Evolutionary conservation across 805 yeast species (phyloP), one percentile per base, ranked within the genome.

Genomic region (Nakazawaea populi): DNA sequence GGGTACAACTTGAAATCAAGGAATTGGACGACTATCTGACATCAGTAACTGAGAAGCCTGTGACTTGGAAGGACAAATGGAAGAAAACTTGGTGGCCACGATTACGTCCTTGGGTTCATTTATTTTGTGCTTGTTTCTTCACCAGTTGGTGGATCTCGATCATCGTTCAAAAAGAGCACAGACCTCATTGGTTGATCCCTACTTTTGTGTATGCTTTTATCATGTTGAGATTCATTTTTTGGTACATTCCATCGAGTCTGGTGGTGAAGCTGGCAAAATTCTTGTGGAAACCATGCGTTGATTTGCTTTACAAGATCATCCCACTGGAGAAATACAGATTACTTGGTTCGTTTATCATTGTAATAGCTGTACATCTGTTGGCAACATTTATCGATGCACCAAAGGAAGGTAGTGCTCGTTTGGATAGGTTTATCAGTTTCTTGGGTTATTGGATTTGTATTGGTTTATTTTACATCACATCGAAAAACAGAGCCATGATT

Each of bases 361-460:
- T 79, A 8, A 53, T 78, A 6, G 75, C 71, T 3, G 80, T 75
- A 7, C 63, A 81, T 31, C 65, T 81, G 38, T 56, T 81, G 28
- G 84, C 83, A 24, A 74, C 84, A 0, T 79, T 82, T 58, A 75
- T 76, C 6, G 76, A 79, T 1, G 62, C 67, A 6, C 79, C 76
- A 55, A 73, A 76, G 36, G 62, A 59, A 4, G 75, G 71, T 54
- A 77, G 84, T 6, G 60, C 55, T 49, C 68, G 79, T 54, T 55
- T 64, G 29, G 85, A 81, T 54, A 71, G 87, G 50, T 83, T 80
- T 4, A 67, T 80, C 43, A 79, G 86, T 4, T 77, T 82, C 56
- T 72, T 79, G 47, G 87, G 86, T 0, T 62, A 73, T 47, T 57
- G 74, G 28, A 77, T 80, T 29, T 71, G 82, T 14, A 57, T 80